Evolutionary conservation across 140 eudicot genomes (phyloP).

Genomic region (Bidens hawaiensis): DNA sequence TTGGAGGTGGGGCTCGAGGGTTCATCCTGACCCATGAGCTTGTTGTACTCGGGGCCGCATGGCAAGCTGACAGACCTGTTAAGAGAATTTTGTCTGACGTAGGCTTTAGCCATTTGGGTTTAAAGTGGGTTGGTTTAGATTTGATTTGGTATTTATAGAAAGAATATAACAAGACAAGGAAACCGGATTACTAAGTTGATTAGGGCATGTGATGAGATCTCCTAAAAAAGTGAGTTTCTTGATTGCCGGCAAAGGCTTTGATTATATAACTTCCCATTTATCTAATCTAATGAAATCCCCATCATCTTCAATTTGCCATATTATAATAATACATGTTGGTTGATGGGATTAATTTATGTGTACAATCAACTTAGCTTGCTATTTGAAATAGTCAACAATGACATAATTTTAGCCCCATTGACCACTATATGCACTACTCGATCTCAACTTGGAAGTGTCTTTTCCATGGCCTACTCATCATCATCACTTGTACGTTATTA

Average conservation of each 20-base stretch:
- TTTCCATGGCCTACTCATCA: too few species aligned
- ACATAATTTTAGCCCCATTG: too few species aligned
- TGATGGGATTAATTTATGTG: neutral
- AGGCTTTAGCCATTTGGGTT: conserved; percentile 30
- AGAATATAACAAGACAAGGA: conserved; percentile 27
- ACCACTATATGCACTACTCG: too few species aligned
- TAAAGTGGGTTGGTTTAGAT: conserved; percentile 16
- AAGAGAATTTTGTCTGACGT: conserved; percentile 37
- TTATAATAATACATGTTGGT: neutral
- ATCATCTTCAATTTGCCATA: neutral
- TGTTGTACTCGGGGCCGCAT: conserved; percentile 38
- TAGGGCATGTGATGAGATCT: conserved; percentile 43
- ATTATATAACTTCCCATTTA: too few species aligned
- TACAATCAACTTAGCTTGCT: neutral
- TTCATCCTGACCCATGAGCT: conserved; percentile 32
- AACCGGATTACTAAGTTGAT: conserved; percentile 34
- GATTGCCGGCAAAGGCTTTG: too few species aligned
- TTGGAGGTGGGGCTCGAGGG: conserved; percentile 37
- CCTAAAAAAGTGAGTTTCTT: conserved; percentile 34
- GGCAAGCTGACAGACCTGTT: conserved; percentile 37
- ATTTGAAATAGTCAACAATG: too few species aligned
- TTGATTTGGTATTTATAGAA: conserved; percentile 16
- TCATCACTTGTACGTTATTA: too few species aligned
- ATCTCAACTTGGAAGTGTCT: too few species aligned
- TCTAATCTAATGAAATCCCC: too few species aligned